Evolutionary conservation across 1,139 yeast species (phyloP).

Genomic region (Hemisphaericaspora xylanilytica): DNA sequence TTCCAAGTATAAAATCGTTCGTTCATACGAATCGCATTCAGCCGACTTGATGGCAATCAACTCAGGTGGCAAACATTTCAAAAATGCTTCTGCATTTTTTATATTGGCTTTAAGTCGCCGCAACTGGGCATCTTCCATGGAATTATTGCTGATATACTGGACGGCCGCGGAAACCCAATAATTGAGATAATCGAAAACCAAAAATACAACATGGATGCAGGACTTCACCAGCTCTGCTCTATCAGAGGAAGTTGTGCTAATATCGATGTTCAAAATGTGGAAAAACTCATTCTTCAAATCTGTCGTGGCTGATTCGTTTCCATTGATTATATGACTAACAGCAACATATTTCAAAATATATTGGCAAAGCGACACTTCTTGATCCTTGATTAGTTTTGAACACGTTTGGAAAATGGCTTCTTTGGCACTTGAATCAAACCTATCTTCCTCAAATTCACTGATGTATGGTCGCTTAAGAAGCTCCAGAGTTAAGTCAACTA

Average conservation of each 20-base stretch:
- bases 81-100: constrained; percentile 41
- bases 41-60: constrained; percentile 75
- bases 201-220: constrained; percentile 72
- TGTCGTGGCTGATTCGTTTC: constrained; percentile 40
- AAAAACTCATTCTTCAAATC: constrained; percentile 58
- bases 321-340: constrained; percentile 60
- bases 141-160: constrained; percentile 26
- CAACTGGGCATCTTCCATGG: constrained; percentile 18
- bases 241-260: constrained; percentile 41
- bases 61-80: constrained; percentile 59
- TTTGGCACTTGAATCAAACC: constrained; percentile 12
- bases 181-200: constrained; percentile 77
- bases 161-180: constrained; percentile 61
- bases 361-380: constrained; percentile 66
- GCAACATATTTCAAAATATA: constrained; percentile 80
- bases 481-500: constrained; percentile 65
- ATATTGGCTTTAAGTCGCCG: constrained; percentile 28
- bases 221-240: constrained; percentile 55
- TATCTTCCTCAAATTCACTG: constrained; percentile 9
- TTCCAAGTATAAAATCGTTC: constrained; percentile 87
- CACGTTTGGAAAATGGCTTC: constrained; percentile 60
- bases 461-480: constrained; percentile 46
- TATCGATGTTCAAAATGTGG: constrained; percentile 50
- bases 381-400: constrained; percentile 65
- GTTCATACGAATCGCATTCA: constrained; percentile 81